Evolutionary conservation across 768 basidiomycete genomes (phyloP), one percentile per base, ranked within the genome.

Genomic region (Cubamyces sp.): DNA sequence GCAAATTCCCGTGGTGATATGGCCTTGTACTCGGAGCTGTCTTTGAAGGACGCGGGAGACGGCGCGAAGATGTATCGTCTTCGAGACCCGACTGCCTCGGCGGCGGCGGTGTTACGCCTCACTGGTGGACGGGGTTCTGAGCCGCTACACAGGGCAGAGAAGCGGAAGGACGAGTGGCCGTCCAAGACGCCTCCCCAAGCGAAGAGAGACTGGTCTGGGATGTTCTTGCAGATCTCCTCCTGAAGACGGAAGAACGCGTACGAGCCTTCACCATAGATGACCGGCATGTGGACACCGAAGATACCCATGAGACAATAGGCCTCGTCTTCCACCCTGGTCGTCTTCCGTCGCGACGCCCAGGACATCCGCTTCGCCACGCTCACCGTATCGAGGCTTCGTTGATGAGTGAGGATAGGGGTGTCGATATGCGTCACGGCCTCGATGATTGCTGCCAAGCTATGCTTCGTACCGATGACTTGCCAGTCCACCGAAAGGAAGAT

Each of bases 301-400:
- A 61, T 55, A 19, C 60, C 60, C n/a, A 61, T 12, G 5, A 61
- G 54, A 12, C 14, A 61, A 41, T 61, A 61, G 5, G 60, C 60
- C 60, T 54, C 37, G 18, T 61, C 60, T 23, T 61, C 60, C 15
- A 49, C 25, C 21, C 37, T 26, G 19, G 54, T 55, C 23, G 60
- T 50, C 7, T 43, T 16, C 15, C 60, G 60, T 9, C n/a, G 16
- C 16, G 37, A 41, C 0, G 60, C 60, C 60, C 60, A 61, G 0
- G 52, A 51, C 60, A 61, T 61, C 8, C 56, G 46, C 18, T 26
- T 23, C n/a, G 46, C 19, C 11, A 57, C 56, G 18, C 40, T 59
- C 40, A 59, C 39, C 5, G 39, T 28, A 6, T 28, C 11, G 12
- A 57, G 37, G 9, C 6, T 8, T 39, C 5, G 23, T 5, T 15